Evolutionary conservation across 2,329 filamentous ascomycete species (phyloP).

Genomic region (Talaromyces sp.): DNA sequence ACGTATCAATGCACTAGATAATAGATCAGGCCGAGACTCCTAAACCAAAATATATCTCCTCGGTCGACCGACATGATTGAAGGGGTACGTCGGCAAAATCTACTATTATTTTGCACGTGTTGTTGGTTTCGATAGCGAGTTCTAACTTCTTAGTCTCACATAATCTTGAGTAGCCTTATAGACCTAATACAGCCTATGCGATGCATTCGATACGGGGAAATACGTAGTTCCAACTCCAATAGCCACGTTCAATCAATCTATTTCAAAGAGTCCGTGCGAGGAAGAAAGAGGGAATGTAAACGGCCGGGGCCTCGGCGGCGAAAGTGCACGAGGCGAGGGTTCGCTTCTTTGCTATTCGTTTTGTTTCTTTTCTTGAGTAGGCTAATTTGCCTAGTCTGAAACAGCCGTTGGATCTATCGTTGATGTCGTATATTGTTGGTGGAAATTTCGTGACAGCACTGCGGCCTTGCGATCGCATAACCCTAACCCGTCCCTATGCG

Average conservation of each 20-base stretch:
- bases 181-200: not conserved
- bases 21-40: not conserved
- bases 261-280: conserved; percentile 1
- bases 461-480: not conserved
- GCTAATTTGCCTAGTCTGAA: not conserved
- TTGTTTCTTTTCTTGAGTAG: not conserved
- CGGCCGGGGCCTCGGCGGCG: not conserved
- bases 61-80: not conserved
- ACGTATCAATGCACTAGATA: not conserved
- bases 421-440: not conserved
- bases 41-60: not conserved
- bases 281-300: not conserved
- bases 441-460: not conserved
- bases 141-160: not conserved
- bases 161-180: not conserved
- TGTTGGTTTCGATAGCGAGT: not conserved
- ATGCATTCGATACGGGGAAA: not conserved
- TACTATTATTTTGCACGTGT: not conserved
- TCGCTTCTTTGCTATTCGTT: not conserved
- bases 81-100: conserved; percentile 2
- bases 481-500: not conserved
- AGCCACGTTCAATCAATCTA: not conserved
- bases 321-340: not conserved
- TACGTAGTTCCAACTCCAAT: not conserved
- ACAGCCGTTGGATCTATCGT: not conserved